These are phyloP conservation scores for Litsea cubeba DNA, from an alignment of 164 flowering plant species.

Conservation along the genomic window DNA sequence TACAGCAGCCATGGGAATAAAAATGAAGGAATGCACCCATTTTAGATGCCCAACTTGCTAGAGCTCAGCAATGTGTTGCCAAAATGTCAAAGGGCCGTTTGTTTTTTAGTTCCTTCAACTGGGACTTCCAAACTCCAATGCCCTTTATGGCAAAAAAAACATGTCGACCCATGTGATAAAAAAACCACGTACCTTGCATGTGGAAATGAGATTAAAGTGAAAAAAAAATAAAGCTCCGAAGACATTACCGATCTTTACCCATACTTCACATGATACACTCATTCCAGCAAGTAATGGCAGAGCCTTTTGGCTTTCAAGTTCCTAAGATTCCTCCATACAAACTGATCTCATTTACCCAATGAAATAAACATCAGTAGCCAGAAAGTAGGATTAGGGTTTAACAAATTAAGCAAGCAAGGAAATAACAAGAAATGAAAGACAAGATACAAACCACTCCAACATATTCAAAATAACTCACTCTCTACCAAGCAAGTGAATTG, in stretches of 20 bases:
- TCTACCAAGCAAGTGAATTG: background rate
- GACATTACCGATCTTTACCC: background rate
- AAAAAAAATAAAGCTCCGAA: background rate
- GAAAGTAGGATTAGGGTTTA: background rate
- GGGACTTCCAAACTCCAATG: background rate
- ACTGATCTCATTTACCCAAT: background rate
- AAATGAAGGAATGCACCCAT: constrained; percentile 35
- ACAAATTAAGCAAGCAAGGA: background rate
- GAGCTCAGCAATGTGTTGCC: constrained; percentile 40
- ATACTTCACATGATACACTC: background rate
- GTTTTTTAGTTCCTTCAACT: background rate
- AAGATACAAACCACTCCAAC: background rate
- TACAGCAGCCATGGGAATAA: constrained; percentile 29
- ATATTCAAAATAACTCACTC: background rate
- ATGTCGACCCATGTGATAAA: background rate
- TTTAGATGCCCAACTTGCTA: constrained; percentile 39
- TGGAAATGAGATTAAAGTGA: background rate
- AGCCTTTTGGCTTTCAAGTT: background rate
- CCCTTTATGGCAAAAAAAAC: background rate
- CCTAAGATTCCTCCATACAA: constrained; percentile 2
- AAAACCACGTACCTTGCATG: background rate
- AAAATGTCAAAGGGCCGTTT: constrained; percentile 32
- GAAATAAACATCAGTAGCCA: background rate
- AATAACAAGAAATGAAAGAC: background rate
- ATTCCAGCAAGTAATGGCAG: no score